Base-by-base conservation (phyloP, 208 protist genomes). In the Acanthamoeba lenticulata region DNA sequence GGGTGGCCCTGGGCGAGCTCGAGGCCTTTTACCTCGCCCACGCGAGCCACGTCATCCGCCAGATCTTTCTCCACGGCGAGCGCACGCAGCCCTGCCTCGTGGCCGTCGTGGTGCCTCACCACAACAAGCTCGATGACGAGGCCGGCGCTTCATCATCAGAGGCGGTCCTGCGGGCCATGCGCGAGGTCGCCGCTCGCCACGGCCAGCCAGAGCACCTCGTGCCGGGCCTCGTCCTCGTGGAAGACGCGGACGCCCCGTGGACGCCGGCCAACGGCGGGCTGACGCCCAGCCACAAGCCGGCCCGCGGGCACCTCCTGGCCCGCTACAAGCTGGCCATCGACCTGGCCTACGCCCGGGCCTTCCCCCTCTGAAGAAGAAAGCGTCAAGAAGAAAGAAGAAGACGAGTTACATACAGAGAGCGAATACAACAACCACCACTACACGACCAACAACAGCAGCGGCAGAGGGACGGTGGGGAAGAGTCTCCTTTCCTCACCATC, bases 61-160 rank as follows among this genome's bases (percentile, higher is more conserved):
- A 79, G 67, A 38, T 79, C 67, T 79, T 45, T 40, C 19, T 79
- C n/a, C 67, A 79, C 38, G 67, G 67, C 21, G 67, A 79, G 32
- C 67, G 67, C 21, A 44, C 67, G 32, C 67, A 79, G 67, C 67
- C 67, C 19, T 79, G 67, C 67, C 38, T 79, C 9, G 36, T n/a
- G 21, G 67, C 67, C 17, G 67, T 79, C 17, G 67, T 79, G 15
- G 67, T 79, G 13, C 67, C 67, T 21, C 55, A 62, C 4, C 24
- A 27, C 24, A 6, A 62, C 55, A 6, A 6, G 24, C 24, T 6
- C 24, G 45, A 52, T 5, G 45, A 52, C 9, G 45, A 15, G 45
- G 15, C 5, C 9, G 45, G 45, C 5, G 45, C 9, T 15, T 5
- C 15, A 52, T 24, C 55, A 17, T 17, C 55, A 5, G 24, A 62